Percentiles rank a stretch among this genome's conserved stretches.
These are phyloP conservation scores for Lachnellula subtilissima DNA, from an alignment of 2,329 filamentous ascomycete genomes.

Conservation along the genomic window DNA sequence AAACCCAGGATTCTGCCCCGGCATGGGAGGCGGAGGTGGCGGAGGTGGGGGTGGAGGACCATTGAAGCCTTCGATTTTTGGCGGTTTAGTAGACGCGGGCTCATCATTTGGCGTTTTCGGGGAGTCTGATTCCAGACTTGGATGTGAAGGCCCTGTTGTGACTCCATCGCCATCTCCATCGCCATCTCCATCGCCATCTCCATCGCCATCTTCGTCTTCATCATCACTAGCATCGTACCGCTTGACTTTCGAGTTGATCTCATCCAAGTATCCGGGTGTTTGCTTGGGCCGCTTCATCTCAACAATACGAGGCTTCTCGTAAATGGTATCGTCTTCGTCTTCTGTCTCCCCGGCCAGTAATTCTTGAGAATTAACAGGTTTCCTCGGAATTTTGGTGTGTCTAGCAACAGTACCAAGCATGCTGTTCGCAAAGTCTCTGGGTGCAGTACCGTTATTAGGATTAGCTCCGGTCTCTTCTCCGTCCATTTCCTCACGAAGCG, in stretches of 20 bases:
- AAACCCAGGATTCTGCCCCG: slow-evolving; percentile 29
- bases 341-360: slow-evolving; percentile 35
- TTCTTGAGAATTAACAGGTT: slow-evolving; percentile 42
- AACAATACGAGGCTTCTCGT: slow-evolving; percentile 71
- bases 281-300: slow-evolving; percentile 67
- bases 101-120: slow-evolving; percentile 48
- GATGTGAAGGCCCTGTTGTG: slow-evolving; percentile 71
- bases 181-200: too few relatives aligned
- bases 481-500: slow-evolving; percentile 94
- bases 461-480: slow-evolving; percentile 43
- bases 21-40: slow-evolving; percentile 37
- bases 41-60: slow-evolving; percentile 38
- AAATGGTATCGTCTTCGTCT: slow-evolving; percentile 49
- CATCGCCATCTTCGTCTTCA: slow-evolving; percentile 23
- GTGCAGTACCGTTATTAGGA: slow-evolving; percentile 38
- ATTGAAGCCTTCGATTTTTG: slow-evolving; percentile 28
- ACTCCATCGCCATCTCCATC: slow-evolving; percentile 50
- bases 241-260: slow-evolving; percentile 74
- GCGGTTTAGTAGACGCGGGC: slow-evolving; percentile 22
- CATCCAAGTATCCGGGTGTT: slow-evolving; percentile 56
- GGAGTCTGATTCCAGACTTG: slow-evolving; percentile 63
- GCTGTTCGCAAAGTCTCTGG: slow-evolving; percentile 63
- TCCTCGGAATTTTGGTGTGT: slow-evolving; percentile 51
- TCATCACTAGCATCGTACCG: slow-evolving; percentile 54
- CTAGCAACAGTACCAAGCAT: slow-evolving; percentile 69